Evolutionary conservation across 306 rosid species (phyloP).

Genomic region (Parietaria judaica): DNA sequence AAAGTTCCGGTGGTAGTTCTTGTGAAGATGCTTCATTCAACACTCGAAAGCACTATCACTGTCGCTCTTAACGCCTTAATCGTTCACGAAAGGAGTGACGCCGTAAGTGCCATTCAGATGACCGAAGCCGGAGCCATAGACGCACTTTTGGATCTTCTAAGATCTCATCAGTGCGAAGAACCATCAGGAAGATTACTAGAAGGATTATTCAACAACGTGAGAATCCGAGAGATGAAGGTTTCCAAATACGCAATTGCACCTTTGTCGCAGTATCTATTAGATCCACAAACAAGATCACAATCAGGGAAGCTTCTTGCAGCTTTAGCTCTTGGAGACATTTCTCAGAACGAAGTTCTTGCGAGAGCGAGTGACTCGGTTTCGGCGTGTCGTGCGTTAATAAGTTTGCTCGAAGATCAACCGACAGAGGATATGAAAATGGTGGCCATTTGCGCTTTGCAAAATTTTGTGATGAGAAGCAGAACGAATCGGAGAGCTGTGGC

Average conservation of each 20-base stretch:
- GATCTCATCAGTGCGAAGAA: conserved; percentile 96
- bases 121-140: conserved; percentile 85
- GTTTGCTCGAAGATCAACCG: conserved; percentile 90
- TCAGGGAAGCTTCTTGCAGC: conserved; percentile 90
- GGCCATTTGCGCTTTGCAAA: conserved; percentile 89
- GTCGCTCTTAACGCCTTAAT: conserved; percentile 69
- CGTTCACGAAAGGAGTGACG: conserved; percentile 68
- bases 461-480: conserved; percentile 94
- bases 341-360: conserved; percentile 84
- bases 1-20: conserved; percentile 94
- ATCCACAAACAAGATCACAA: conserved; percentile 80
- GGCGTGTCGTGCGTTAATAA: conserved; percentile 89
- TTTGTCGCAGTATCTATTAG: conserved; percentile 81
- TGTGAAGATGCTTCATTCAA: conserved; percentile 84
- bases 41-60: conserved; percentile 60
- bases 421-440: conserved; percentile 96
- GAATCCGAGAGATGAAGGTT: conserved; percentile 85
- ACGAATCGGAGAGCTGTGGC: conserved; percentile 97
- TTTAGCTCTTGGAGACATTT: conserved; percentile 84
- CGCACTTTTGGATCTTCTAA: conserved; percentile 70
- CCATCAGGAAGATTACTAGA: conserved; percentile 80
- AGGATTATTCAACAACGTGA: conserved; percentile 77
- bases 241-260: conserved; percentile 91
- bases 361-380: conserved; percentile 80
- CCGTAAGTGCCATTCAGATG: conserved; percentile 82